These are phyloP conservation scores for Sarocladium strictum DNA, from an alignment of 2,329 filamentous ascomycete species.

Conservation along the genomic window DNA sequence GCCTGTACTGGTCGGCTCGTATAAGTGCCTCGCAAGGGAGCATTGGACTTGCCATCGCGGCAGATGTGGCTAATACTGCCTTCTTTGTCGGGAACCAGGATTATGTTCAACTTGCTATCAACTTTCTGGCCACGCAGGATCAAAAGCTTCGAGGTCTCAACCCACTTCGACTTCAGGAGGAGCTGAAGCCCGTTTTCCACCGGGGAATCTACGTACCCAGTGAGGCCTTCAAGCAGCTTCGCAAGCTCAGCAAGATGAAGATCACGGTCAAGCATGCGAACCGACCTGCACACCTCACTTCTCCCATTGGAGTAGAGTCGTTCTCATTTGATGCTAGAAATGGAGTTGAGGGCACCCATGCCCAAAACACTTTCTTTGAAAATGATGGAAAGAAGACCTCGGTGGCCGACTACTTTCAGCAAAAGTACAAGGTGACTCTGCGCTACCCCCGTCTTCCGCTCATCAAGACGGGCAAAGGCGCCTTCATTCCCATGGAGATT, in stretches of 20 bases:
- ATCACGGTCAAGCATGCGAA: constrained; percentile 49
- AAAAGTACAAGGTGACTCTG: constrained; percentile 48
- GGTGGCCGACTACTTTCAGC: constrained; percentile 49
- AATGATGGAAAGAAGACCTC: constrained; percentile 36
- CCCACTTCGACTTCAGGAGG: constrained; percentile 19
- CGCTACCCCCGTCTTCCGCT: constrained; percentile 45
- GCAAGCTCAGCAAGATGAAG: constrained; percentile 47
- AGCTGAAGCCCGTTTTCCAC: constrained; percentile 29
- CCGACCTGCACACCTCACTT: constrained; percentile 33
- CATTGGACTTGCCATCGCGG: constrained; percentile 70
- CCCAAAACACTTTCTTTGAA: constrained; percentile 50
- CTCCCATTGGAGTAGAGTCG: constrained; percentile 45
- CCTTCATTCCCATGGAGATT: constrained; percentile 56
- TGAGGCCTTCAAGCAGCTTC: constrained; percentile 48
- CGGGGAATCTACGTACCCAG: constrained; percentile 30
- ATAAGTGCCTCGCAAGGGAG: constrained; percentile 56
- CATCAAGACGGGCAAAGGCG: constrained; percentile 46
- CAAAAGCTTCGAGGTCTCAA: constrained; percentile 20
- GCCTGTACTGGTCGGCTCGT: constrained; percentile 80
- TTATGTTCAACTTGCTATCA: constrained; percentile 31
- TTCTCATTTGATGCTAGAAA: constrained; percentile 42
- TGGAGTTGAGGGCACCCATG: constrained; percentile 39
- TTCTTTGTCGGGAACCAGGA: constrained; percentile 60
- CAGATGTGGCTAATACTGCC: constrained; percentile 85
- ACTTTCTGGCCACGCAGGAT: constrained; percentile 26